Percentiles rank a stretch among this genome's conserved stretches.
Conservation (phyloP, 1,284 basidiomycete species). For the Ganoderma leucocontextum region DNA sequence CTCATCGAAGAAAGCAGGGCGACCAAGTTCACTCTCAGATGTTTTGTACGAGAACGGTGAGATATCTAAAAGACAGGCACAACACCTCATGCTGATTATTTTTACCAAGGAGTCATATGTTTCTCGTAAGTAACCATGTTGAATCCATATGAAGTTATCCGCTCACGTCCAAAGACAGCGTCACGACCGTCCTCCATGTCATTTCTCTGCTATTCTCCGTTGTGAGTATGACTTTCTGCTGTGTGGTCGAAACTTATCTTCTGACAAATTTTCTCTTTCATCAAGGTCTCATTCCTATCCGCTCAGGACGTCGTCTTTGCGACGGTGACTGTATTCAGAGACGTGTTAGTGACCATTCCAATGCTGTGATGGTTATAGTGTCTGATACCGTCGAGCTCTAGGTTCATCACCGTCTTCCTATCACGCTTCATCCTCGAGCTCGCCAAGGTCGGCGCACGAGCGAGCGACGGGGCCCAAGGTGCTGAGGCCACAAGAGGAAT, state of each 20-base stretch:
- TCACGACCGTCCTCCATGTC: background rate
- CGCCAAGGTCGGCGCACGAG: background rate
- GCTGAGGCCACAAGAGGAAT: too few relatives aligned
- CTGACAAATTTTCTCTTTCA: background rate
- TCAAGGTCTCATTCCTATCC: background rate
- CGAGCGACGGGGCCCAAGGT: too few relatives aligned
- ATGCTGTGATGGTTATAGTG: background rate
- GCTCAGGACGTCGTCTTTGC: background rate
- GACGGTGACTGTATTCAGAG: background rate
- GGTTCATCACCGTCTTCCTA: background rate
- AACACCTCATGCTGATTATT: background rate
- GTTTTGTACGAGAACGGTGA: slow-evolving; percentile 4
- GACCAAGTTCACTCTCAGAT: background rate
- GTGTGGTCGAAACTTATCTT: too few relatives aligned
- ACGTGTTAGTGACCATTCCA: background rate
- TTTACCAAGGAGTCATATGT: background rate
- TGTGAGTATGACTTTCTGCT: background rate
- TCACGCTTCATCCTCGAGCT: background rate
- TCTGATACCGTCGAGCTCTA: background rate
- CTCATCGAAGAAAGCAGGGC: background rate
- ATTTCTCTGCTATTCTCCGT: background rate
- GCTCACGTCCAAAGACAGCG: background rate
- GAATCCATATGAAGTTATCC: background rate
- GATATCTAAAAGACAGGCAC: too few relatives aligned
- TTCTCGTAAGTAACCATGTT: background rate